Evolutionary conservation across 2,329 filamentous ascomycete genomes (phyloP), one percentile per base, ranked within the genome.

Genomic region (Colletotrichum coccodes): DNA sequence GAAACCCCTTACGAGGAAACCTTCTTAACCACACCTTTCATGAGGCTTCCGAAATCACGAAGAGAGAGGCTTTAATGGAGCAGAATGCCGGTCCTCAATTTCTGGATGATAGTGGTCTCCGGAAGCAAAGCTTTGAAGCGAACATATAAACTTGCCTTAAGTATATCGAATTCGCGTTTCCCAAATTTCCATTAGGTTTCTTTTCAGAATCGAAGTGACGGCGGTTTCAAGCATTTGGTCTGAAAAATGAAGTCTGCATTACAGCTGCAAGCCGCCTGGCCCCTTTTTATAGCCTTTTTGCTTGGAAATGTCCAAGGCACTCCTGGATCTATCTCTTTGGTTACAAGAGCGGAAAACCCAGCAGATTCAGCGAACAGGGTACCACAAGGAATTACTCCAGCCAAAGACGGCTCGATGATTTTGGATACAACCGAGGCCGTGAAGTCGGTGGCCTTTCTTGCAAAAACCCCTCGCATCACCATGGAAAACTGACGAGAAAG

Each of bases 371-470:
- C 74, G 4, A 72, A 73, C 7, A 70, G 72, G 6, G 60, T 80
- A 28, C 76, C 79, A 1, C 76, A 79, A 30, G 80, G 81, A 7
- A 69, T 84, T 16, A 80, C 79, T 3, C 68, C 71, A 26, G 86
- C 86, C 3, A 84, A 84, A 1, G 86, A 89, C 75, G 87, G 87
- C 14, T 86, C 84, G 2, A 85, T 78, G n/a, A 89, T 89, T 38
- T 73, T 90, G 23, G 86, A 90, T 72, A 83, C 81, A 40, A 89
- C 84, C 0, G 85, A 84, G 5, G 80, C 78, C 14, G 84, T 89
- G 61, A 88, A 89, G 83, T 86, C 80, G 71, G 79, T 73, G 21
- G 18, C 18, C 3, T 26, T 40, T n/a, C 6, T 8, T 21, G 34
- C 18, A 11, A 21, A 12, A 16, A 21, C 14, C 30, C 28, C 6